Conservation (phyloP, 2,329 filamentous ascomycete genomes). For the Diaporthe batatas region DNA sequence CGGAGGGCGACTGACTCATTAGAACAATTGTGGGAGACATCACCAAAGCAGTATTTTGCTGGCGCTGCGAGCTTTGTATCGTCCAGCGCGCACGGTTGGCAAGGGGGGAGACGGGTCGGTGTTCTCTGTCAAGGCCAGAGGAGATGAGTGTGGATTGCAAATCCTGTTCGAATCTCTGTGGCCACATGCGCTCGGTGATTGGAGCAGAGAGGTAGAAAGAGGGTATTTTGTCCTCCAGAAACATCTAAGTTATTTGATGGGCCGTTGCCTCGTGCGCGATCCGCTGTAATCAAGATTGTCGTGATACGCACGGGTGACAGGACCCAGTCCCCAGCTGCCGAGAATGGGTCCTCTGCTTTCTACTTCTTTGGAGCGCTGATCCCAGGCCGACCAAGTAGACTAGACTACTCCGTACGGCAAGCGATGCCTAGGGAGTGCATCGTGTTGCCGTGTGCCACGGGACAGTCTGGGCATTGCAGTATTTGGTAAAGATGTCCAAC, state of each 20-base stretch:
- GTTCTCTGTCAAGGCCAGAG: background rate
- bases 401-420: background rate
- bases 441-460: background rate
- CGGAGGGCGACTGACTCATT: conserved; percentile 9
- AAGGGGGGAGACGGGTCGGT: too few species aligned
- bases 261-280: background rate
- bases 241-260: background rate
- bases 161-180: background rate
- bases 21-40: background rate
- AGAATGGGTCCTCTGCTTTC: background rate
- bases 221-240: too few species aligned
- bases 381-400: conserved; percentile 5
- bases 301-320: conserved; percentile 25
- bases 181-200: background rate
- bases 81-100: conserved; percentile 1
- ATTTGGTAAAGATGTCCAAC: background rate
- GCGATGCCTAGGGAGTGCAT: background rate
- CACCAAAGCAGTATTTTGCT: background rate
- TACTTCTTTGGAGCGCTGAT: conserved; percentile 16
- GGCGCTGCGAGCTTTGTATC: background rate
- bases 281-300: conserved; percentile 26
- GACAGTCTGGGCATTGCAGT: background rate
- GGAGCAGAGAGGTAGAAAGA: background rate
- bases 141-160: background rate
- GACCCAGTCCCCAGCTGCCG: conserved; percentile 20